Base-by-base conservation (phyloP, 164 flowering plant genomes). In the Dillenia suffruticosa region DNA sequence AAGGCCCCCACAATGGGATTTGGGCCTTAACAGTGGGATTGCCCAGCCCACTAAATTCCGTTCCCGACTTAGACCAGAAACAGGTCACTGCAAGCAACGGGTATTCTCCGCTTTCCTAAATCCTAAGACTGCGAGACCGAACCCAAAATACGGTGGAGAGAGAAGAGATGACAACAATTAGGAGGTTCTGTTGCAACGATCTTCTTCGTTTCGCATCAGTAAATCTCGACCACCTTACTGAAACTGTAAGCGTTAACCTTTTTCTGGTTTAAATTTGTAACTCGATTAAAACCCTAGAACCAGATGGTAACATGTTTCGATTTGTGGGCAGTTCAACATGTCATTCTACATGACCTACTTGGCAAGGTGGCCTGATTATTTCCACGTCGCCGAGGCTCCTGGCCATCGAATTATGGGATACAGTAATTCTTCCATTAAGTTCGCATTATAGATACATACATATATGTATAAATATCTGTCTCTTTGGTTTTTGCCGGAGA, bases 291-390 rank as follows among this genome's bases (percentile, higher is more conserved):
- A 6, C 19, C 9, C 6, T 12, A 44, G 16, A 10, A 9, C 44
- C 32, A 56, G 56, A 13, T 19, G 17, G 55, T 5, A 44, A 12
- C 5, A 26, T 22, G 46, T 15, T 48, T 47, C 15, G 2, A 15
- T 26, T 10, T 57, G 15, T 17, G 52, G 54, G 51, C 88, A 93
- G 98, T 94, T 94, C 79, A 94, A 90, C 62, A 87, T 94, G 98
- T 90, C 98, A 2, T 94, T 94, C 75, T 94, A 94, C 75, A 87
- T 94, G 96, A 89, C 95, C 17, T 93, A 93, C 70, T 69, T 89
- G 68, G 97, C 96, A 5, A 73, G 97, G 67, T 94, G 97, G 97
- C 97, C 98, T 2, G 97, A 93, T 51, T 93, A 93, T 62, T 93
- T 90, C 66, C 89, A 87, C 66, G 94, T 89, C 10, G 97, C 97